Percentiles rank a stretch among this genome's conserved stretches.
Evolutionary conservation across 352 stramenopile genomes (phyloP).

Genomic region (Phytophthora sp.): DNA sequence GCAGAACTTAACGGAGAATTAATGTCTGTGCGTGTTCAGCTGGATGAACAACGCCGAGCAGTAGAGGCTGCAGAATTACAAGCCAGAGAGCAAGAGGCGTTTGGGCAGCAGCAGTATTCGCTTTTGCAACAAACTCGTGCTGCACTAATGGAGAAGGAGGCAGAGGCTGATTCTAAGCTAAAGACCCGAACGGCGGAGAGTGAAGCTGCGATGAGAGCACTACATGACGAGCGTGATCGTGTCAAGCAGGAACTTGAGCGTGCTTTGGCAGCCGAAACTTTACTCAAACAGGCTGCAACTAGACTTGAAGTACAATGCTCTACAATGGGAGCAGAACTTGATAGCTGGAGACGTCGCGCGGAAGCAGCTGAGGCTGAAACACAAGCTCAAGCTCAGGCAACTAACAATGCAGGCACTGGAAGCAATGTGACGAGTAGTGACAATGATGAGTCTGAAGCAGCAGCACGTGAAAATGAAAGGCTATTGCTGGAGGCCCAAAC

Average conservation of each 20-base stretch:
- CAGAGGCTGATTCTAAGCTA: slow-evolving; percentile 42
- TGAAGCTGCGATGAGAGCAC: slow-evolving; percentile 29
- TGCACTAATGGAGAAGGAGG: slow-evolving; percentile 55
- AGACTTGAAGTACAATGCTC: slow-evolving; percentile 46
- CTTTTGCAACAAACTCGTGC: slow-evolving; percentile 60
- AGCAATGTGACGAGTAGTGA: slow-evolving; percentile 20
- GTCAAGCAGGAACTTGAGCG: slow-evolving; percentile 53
- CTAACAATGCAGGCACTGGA: not conserved
- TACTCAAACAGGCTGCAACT: slow-evolving; percentile 33
- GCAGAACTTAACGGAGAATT: slow-evolving; percentile 71
- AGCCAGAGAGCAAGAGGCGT: slow-evolving; percentile 65
- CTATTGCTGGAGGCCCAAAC: slow-evolving; percentile 75
- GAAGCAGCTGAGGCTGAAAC: slow-evolving; percentile 39
- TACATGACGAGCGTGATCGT: slow-evolving; percentile 51
- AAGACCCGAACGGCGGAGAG: slow-evolving; percentile 46
- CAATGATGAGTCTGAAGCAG: slow-evolving; percentile 17
- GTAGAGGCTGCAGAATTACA: slow-evolving; percentile 72
- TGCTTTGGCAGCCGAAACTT: slow-evolving; percentile 29
- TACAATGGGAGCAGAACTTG: slow-evolving; percentile 42
- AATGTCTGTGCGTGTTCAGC: slow-evolving; percentile 76
- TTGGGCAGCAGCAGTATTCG: slow-evolving; percentile 54
- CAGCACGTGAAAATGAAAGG: slow-evolving; percentile 48
- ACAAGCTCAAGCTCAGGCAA: slow-evolving; percentile 3
- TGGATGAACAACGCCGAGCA: slow-evolving; percentile 75
- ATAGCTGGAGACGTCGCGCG: slow-evolving; percentile 40